Percentiles rank a stretch among this genome's conserved stretches.
These are phyloP conservation scores for Mycena venus DNA, from an alignment of 768 basidiomycete species.

Conservation along the genomic window DNA sequence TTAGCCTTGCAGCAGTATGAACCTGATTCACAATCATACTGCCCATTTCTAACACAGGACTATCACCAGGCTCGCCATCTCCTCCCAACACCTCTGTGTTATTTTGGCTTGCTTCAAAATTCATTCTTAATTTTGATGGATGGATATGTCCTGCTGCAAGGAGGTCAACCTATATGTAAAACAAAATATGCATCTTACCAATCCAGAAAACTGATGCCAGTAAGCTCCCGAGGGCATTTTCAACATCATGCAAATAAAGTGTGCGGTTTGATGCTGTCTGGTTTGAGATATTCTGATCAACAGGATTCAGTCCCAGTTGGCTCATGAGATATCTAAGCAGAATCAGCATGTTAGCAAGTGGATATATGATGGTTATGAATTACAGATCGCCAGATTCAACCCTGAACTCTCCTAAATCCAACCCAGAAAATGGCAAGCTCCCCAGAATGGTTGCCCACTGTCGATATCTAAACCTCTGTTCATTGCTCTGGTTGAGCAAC, in stretches of 20 bases:
- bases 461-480: neutral
- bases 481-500: neutral
- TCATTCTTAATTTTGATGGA: neutral
- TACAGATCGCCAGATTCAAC: neutral
- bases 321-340: neutral
- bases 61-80: neutral
- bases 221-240: neutral
- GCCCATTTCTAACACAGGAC: neutral
- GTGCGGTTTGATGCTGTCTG: neutral
- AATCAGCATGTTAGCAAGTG: neutral
- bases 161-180: neutral
- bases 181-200: neutral
- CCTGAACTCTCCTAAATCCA: neutral
- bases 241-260: neutral
- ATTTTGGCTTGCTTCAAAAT: neutral
- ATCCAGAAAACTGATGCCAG: constrained; percentile 5
- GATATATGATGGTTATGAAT: neutral
- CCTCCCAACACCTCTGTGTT: no score
- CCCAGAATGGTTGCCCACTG: neutral
- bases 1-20: neutral
- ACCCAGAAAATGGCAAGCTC: neutral
- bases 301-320: neutral
- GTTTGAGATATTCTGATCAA: neutral
- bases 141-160: neutral
- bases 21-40: neutral